Evolutionary conservation across 306 rosid species (phyloP).

Genomic region (Medicago lupulina): DNA sequence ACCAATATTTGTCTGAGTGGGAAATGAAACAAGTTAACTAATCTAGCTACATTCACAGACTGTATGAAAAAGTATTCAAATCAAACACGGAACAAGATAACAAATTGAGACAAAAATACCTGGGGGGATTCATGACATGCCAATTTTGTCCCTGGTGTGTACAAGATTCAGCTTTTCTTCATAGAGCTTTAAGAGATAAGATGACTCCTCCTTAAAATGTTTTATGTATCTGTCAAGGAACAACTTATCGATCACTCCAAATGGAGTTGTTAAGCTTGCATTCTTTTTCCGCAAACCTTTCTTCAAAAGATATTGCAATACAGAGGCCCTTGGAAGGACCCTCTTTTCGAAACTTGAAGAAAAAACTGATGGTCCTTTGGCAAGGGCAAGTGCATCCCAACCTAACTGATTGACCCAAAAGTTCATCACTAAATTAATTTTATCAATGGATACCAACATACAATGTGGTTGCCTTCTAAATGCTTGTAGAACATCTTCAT

Average conservation of each 20-base stretch:
- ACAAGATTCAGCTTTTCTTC: not conserved
- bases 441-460: no score
- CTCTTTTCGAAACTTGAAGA: no score
- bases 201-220: not conserved
- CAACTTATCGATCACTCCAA: not conserved
- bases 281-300: conserved; percentile 43
- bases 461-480: no score
- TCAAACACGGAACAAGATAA: no score
- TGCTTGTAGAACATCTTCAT: no score
- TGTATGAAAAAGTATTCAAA: no score
- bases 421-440: no score
- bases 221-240: conserved; percentile 39
- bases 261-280: conserved; percentile 2
- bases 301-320: conserved; percentile 36
- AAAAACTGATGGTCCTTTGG: no score
- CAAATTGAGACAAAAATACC: not conserved
- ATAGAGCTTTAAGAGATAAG: conserved; percentile 10
- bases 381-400: no score
- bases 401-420: no score
- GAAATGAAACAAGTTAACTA: not conserved
- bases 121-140: not conserved
- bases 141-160: not conserved
- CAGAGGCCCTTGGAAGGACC: conserved; percentile 7
- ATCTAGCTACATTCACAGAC: not conserved
- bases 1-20: not conserved